phyloP scores from a whole-genome alignment of 352 stramenopile genomes.

The Albugo laibachii region DNA sequence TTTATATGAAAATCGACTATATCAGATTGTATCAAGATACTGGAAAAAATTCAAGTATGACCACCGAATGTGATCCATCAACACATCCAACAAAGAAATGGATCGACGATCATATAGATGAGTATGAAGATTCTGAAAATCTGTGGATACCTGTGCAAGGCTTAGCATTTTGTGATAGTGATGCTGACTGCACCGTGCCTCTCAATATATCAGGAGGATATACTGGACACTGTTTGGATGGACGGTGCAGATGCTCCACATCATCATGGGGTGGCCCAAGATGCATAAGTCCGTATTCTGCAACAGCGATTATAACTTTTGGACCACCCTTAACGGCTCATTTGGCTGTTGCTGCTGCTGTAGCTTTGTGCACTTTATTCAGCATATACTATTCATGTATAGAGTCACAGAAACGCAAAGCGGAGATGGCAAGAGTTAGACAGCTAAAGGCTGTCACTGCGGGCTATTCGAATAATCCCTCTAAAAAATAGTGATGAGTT shows the following conservation, averaged over 20 bases:
- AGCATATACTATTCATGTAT: too few species aligned
- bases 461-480: too few species aligned
- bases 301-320: too few species aligned
- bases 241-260: conserved; percentile 8
- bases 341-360: too few species aligned
- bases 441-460: too few species aligned
- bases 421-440: too few species aligned
- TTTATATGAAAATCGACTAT: conserved; percentile 64
- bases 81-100: conserved; percentile 38
- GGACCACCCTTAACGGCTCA: too few species aligned
- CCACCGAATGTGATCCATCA: conserved; percentile 27
- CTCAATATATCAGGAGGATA: too few species aligned
- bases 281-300: not conserved
- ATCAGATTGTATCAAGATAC: conserved; percentile 42
- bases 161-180: conserved; percentile 20
- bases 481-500: too few species aligned
- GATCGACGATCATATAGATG: conserved; percentile 37
- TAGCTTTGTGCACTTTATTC: too few species aligned
- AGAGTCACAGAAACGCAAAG: too few species aligned
- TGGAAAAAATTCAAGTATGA: conserved; percentile 23
- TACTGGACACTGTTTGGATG: conserved; percentile 7
- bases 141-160: conserved; percentile 19
- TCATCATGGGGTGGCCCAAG: conserved; percentile 7
- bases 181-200: conserved; percentile 34
- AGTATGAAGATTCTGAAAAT: conserved; percentile 41